These are phyloP conservation scores for Exophiala oligosperma DNA, from an alignment of 2,329 filamentous ascomycete genomes.

Conservation along the genomic window DNA sequence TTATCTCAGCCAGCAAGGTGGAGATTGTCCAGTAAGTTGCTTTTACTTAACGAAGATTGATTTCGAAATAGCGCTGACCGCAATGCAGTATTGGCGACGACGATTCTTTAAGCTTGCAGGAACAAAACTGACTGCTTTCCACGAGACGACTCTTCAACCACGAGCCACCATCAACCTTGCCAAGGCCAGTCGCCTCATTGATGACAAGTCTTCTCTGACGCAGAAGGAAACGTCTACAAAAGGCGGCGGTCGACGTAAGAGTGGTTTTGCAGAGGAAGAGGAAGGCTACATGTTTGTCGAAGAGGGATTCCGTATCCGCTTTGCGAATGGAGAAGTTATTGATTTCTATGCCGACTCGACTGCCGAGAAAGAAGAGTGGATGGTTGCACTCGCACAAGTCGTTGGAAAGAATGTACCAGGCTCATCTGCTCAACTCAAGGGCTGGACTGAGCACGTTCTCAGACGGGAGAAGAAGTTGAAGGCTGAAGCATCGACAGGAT, in stretches of 20 bases:
- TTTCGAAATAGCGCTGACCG: too few species aligned
- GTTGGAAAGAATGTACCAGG: conserved; percentile 53
- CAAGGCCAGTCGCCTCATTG: conserved; percentile 89
- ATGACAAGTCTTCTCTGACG: conserved; percentile 80
- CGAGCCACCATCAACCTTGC: conserved; percentile 95
- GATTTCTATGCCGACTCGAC: conserved; percentile 95
- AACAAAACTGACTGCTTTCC: conserved; percentile 89
- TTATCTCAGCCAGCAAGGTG: conserved; percentile 90
- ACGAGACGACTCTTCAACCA: conserved; percentile 91
- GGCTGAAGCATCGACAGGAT: conserved; percentile 9
- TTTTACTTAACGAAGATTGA: neutral
- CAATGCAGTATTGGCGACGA: conserved; percentile 83
- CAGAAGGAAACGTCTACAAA: conserved; percentile 79
- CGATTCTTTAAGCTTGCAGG: conserved; percentile 95
- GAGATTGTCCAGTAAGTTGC: conserved; percentile 86
- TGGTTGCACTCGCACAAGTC: conserved; percentile 77
- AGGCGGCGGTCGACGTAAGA: conserved; percentile 79
- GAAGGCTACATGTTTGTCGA: conserved; percentile 99
- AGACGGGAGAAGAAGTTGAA: conserved; percentile 41
- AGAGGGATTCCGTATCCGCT: conserved; percentile 97
- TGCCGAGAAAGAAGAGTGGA: conserved; percentile 89
- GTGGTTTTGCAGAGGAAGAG: conserved; percentile 95
- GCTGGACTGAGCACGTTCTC: conserved; percentile 64
- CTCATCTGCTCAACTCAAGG: conserved; percentile 43
- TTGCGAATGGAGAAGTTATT: conserved; percentile 96